Percentiles rank a stretch among this genome's conserved stretches.
Evolutionary conservation across 2,329 filamentous ascomycete species (phyloP).

Genomic region (Fusarium mangiferae): DNA sequence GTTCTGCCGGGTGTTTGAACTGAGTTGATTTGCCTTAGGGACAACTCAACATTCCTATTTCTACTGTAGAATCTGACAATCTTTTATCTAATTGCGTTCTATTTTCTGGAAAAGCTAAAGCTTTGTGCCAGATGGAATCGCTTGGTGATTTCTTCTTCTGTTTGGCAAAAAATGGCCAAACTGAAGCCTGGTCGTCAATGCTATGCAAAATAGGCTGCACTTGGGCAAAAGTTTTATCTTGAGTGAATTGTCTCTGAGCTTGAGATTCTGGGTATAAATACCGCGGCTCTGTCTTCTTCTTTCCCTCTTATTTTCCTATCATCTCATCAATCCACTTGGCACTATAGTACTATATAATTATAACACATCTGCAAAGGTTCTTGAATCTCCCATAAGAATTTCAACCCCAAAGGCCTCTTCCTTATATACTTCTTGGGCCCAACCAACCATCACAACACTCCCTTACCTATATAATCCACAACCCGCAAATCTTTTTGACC

Average conservation of each 20-base stretch:
- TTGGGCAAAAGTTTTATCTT: accelerated
- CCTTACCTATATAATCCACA: not conserved
- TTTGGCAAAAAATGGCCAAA: not conserved
- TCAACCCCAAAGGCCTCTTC: not conserved
- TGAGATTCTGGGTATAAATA: not conserved
- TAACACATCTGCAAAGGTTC: not conserved
- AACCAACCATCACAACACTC: not conserved
- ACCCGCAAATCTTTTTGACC: not conserved
- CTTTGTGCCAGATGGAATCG: not conserved
- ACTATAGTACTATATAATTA: not conserved
- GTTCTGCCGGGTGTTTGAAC: not conserved
- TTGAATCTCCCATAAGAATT: not conserved
- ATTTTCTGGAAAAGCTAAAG: accelerated
- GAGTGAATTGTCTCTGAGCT: not conserved
- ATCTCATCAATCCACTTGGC: not conserved
- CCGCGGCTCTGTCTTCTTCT: not conserved
- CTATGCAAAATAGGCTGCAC: not conserved
- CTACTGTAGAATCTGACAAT: too few relatives aligned
- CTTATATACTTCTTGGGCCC: too few relatives aligned
- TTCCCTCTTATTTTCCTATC: not conserved
- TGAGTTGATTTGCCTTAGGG: accelerated
- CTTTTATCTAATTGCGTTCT: accelerated
- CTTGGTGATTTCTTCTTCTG: not conserved
- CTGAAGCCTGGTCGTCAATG: not conserved
- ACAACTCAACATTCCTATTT: not conserved